Evolutionary conservation across 2,329 filamentous ascomycete species (phyloP).

Genomic region (Sporothrix pseudoabietina): DNA sequence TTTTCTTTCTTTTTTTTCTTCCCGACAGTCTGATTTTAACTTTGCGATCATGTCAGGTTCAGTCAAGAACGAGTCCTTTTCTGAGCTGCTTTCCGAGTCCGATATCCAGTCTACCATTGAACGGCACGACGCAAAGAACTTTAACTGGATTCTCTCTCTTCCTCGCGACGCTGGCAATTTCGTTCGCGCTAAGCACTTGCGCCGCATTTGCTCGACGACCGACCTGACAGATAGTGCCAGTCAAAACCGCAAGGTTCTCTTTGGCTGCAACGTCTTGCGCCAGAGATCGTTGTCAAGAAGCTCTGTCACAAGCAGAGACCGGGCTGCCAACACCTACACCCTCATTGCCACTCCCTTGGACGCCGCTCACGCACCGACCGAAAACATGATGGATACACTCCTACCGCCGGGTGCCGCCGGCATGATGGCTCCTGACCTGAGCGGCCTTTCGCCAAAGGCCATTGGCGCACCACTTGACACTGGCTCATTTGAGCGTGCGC

Average conservation of each 20-base stretch:
- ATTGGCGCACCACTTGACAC: slow-evolving; percentile 12
- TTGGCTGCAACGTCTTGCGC: slow-evolving; percentile 58
- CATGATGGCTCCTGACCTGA: neutral
- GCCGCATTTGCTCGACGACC: slow-evolving; percentile 28
- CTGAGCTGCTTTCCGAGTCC: slow-evolving; percentile 11
- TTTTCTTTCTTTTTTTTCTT: no score
- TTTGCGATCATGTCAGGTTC: neutral
- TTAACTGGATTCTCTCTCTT: slow-evolving; percentile 53
- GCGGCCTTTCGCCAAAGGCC: slow-evolving; percentile 24
- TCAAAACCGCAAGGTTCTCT: slow-evolving; percentile 43
- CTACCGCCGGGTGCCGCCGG: slow-evolving; percentile 18
- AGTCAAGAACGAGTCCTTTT: slow-evolving; percentile 25
- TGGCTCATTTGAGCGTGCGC: slow-evolving; percentile 15
- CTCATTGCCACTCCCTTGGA: slow-evolving; percentile 53
- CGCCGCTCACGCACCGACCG: slow-evolving; percentile 14
- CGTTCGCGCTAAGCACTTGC: slow-evolving; percentile 19
- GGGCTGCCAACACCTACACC: slow-evolving; percentile 47
- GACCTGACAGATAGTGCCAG: slow-evolving; percentile 24
- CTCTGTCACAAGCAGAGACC: slow-evolving; percentile 35
- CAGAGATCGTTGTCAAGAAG: slow-evolving; percentile 40
- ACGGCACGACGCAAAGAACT: slow-evolving; percentile 53
- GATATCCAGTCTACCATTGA: slow-evolving; percentile 27
- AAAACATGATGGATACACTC: slow-evolving; percentile 31
- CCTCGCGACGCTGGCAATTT: slow-evolving; percentile 35
- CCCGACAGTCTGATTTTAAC: neutral